Evolutionary conservation across 306 rosid species (phyloP), one percentile per base, ranked within the genome.

Genomic region (Sicyos baderoa): DNA sequence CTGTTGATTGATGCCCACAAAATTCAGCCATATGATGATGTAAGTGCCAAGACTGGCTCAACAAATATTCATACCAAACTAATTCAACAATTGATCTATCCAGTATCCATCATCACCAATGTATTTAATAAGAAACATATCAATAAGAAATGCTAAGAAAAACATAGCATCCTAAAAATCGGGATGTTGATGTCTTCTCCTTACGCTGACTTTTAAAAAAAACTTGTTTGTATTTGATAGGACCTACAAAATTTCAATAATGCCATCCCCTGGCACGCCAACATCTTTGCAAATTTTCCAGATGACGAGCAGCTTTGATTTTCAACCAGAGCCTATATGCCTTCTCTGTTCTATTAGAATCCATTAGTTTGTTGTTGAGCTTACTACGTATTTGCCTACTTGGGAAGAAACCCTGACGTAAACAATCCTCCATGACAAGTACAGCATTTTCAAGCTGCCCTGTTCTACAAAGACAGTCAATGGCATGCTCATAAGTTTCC

Each of bases 211-310:
- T n/a, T n/a, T n/a, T n/a, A 13, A 97, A 85, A 62, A 49, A 3
- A 12, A n/a, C 32, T 27, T 9, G 48, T 35, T 51, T 0, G 48
- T 12, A 51, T 9, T 9, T 5, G 45, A 18, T n/a, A 68, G n/a
- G 60, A 42, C 11, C 7, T 5, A 14, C n/a, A 62, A 63, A 67
- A 58, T 6, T 75, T 87, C 87, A 91, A 49, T 86, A 89, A 76
- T 92, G 98, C 98, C 96, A 92, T 32, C 98, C 98, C 23, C 73
- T 92, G 50, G 88, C 56, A 51, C 87, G 93, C 98, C 96, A 87
- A 78, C 72, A 79, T 68, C 80, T 86, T 74, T 81, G 82, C 3
- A 88, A 82, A 59, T 82, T 87, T 42, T 89, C 85, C 63, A 68
- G 70, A 17, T 62, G 68, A 58, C 93, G 95, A 11, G 96, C 96